Evolutionary conservation across 192 early-diverging fungal genomes (phyloP).

Genomic region (Rhizoclosmatium globosum): DNA sequence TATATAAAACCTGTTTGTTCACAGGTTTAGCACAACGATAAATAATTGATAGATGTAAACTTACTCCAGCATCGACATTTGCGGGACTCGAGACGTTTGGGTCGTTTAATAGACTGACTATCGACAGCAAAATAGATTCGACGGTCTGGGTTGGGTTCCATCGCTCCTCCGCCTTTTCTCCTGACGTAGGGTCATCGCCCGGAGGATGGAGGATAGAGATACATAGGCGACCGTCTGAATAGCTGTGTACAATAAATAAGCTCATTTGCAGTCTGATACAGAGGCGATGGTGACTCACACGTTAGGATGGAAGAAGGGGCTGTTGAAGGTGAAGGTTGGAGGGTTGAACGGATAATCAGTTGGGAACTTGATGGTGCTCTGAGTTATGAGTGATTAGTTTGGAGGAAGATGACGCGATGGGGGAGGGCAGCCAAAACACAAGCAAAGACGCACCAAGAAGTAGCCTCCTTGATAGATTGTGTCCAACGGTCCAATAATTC

Average conservation of each 20-base stretch:
- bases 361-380: slow-evolving; percentile 68
- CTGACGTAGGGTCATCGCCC: slow-evolving; percentile 66
- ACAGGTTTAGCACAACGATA: neutral
- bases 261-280: neutral
- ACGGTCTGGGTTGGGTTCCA: slow-evolving; percentile 83
- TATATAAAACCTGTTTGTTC: slow-evolving; percentile 50
- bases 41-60: neutral
- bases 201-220: slow-evolving; percentile 71
- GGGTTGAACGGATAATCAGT: slow-evolving; percentile 66
- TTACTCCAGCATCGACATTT: slow-evolving; percentile 67
- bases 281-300: slow-evolving; percentile 38
- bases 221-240: slow-evolving; percentile 61
- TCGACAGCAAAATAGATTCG: slow-evolving; percentile 61
- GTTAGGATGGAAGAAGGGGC: slow-evolving; percentile 64
- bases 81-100: slow-evolving; percentile 64
- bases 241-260: slow-evolving; percentile 41
- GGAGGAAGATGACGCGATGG: neutral
- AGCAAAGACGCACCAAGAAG: slow-evolving; percentile 47
- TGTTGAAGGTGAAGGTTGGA: slow-evolving; percentile 62
- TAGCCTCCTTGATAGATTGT: slow-evolving; percentile 67
- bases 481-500: slow-evolving; percentile 63
- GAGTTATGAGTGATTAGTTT: slow-evolving; percentile 1
- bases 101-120: slow-evolving; percentile 62
- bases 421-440: neutral
- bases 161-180: slow-evolving; percentile 78